These are phyloP conservation scores for Colletotrichum cuscutae DNA, from an alignment of 2,329 filamentous ascomycete species.

Conservation along the genomic window DNA sequence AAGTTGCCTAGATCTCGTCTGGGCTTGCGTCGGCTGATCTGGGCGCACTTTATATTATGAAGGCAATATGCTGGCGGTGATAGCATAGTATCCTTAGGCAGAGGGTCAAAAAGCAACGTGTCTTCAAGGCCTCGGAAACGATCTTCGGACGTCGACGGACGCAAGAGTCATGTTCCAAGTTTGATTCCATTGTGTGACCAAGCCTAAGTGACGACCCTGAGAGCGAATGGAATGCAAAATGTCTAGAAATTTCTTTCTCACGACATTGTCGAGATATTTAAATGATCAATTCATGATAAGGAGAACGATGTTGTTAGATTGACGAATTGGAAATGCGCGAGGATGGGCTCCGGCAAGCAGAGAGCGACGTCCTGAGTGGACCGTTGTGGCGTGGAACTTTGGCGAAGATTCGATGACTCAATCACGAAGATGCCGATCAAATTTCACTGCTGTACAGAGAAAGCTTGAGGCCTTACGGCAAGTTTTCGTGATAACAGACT, in stretches of 20 bases:
- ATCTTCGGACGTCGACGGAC: neutral
- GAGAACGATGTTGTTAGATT: neutral
- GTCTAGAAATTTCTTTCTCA: neutral
- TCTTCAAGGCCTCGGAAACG: neutral
- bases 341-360: neutral
- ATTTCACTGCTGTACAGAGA: neutral
- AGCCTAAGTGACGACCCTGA: neutral
- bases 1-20: neutral
- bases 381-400: neutral
- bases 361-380: neutral
- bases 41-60: neutral
- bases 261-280: neutral
- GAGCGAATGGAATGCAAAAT: neutral
- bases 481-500: neutral
- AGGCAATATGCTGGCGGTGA: neutral
- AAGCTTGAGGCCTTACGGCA: neutral
- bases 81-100: neutral
- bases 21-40: neutral
- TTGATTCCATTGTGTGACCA: neutral
- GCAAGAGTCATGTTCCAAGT: neutral
- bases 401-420: constrained; percentile 19
- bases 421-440: neutral
- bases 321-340: neutral
- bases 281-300: neutral
- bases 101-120: neutral